Percentiles rank a stretch among this genome's conserved stretches.
phyloP scores from a whole-genome alignment of 1,139 yeast genomes.

The Yamadazyma atlantica region DNA sequence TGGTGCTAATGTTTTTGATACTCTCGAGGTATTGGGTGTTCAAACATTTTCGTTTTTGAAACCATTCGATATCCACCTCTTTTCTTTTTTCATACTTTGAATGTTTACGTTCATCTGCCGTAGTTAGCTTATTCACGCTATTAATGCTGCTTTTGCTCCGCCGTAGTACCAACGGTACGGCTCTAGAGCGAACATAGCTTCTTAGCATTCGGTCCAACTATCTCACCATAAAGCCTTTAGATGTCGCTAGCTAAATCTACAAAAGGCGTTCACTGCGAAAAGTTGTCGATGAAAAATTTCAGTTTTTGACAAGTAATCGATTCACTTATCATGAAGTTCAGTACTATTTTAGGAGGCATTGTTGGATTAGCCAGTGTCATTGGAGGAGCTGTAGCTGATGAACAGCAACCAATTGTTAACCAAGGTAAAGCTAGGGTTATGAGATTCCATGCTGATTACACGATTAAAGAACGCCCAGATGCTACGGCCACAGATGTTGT shows the following conservation, averaged over 20 bases:
- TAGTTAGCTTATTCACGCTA: not conserved
- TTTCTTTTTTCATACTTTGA: conserved; percentile 10
- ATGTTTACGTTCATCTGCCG: conserved; percentile 1
- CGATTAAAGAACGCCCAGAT: conserved; percentile 42
- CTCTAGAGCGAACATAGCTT: not conserved
- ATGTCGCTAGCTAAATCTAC: too few species aligned
- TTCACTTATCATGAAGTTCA: conserved; percentile 19
- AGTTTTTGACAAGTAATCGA: not conserved
- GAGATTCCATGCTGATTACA: conserved; percentile 42
- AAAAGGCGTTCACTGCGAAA: not conserved
- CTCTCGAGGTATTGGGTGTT: conserved; percentile 4
- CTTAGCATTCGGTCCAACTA: not conserved
- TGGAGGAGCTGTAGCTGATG: conserved; percentile 12
- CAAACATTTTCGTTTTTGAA: conserved; percentile 3
- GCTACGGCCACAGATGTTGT: conserved; percentile 36
- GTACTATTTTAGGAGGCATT: conserved; percentile 17
- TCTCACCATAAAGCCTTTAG: too few species aligned
- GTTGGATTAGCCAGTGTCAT: conserved; percentile 17
- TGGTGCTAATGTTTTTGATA: not conserved
- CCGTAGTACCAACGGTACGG: conserved; percentile 2
- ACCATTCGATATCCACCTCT: conserved; percentile 8
- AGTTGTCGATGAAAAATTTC: not conserved
- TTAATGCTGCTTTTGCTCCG: conserved; percentile 3
- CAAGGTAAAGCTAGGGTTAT: conserved; percentile 22
- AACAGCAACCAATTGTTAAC: conserved; percentile 13